Percentiles rank a stretch among this genome's conserved stretches.
These are phyloP conservation scores for Boletellus sp. DNA, from an alignment of 768 basidiomycete genomes.

Conservation along the genomic window DNA sequence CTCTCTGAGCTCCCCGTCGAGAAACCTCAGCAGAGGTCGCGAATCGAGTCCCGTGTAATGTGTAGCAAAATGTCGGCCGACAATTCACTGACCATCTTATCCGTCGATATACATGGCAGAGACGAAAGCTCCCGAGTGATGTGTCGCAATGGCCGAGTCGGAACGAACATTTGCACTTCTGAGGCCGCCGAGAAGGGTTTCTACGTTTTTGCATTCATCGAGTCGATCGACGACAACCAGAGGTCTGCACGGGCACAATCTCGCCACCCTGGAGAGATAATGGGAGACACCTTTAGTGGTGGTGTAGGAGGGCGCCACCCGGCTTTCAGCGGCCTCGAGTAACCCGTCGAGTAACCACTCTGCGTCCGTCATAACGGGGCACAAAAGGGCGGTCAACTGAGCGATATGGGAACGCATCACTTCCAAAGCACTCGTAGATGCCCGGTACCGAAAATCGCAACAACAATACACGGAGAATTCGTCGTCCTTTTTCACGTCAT, in stretches of 20 bases:
- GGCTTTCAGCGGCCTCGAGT: background rate
- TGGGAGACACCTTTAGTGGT: constrained; percentile 1
- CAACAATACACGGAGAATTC: constrained; percentile 17
- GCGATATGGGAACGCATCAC: constrained; percentile 19
- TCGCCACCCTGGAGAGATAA: background rate
- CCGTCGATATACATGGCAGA: constrained; percentile 11
- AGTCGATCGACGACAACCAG: constrained; percentile 20
- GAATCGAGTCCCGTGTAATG: constrained; percentile 10
- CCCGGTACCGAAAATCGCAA: constrained; percentile 17
- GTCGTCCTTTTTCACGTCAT: background rate
- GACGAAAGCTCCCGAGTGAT: constrained; percentile 1
- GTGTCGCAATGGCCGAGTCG: constrained; percentile 6
- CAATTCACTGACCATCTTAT: background rate
- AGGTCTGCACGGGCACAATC: background rate
- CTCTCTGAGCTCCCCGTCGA: constrained; percentile 1
- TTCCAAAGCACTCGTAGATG: constrained; percentile 9
- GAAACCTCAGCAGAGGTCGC: constrained; percentile 1
- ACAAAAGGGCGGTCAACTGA: constrained; percentile 6
- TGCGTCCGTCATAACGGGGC: background rate
- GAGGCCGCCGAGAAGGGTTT: constrained; percentile 12
- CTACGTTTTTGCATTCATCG: constrained; percentile 17
- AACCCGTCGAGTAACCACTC: constrained; percentile 5
- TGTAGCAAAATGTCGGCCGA: constrained; percentile 8
- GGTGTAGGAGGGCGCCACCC: background rate
- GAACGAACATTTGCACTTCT: constrained; percentile 2